Evolutionary conservation across 1,139 yeast species (phyloP).

Genomic region (Hemisphaericaspora subhashii): DNA sequence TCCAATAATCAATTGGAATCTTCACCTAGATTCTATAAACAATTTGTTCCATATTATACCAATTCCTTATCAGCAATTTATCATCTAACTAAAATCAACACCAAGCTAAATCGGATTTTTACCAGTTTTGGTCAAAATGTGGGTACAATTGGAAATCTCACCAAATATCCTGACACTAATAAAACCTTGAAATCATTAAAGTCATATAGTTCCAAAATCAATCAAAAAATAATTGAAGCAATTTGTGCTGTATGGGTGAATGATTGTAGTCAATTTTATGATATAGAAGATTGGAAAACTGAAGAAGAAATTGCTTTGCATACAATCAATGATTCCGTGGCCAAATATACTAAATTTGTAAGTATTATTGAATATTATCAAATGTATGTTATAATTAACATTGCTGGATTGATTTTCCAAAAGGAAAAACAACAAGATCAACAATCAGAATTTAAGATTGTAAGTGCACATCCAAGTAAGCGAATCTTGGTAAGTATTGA

Average conservation of each 20-base stretch:
- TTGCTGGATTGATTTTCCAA: conserved; percentile 28
- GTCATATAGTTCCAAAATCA: conserved; percentile 31
- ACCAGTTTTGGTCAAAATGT: conserved; percentile 35
- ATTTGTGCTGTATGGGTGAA: conserved; percentile 49
- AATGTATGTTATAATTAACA: conserved; percentile 32
- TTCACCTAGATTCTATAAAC: conserved; percentile 36
- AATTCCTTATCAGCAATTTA: conserved; percentile 44
- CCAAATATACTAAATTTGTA: conserved; percentile 36
- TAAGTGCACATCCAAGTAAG: conserved; percentile 41
- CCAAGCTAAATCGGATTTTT: conserved; percentile 30
- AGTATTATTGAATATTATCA: conserved; percentile 40
- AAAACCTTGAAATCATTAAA: conserved; percentile 37
- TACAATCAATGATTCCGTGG: conserved; percentile 10
- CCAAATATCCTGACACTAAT: conserved; percentile 37
- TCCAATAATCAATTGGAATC: conserved; percentile 35
- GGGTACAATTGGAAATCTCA: conserved; percentile 35
- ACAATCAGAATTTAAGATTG: conserved; percentile 27
- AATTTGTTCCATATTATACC: conserved; percentile 42
- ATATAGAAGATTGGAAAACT: conserved; percentile 44
- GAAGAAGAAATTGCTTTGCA: conserved; percentile 15
- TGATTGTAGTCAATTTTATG: conserved; percentile 49
- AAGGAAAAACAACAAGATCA: conserved; percentile 15
- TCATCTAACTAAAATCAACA: conserved; percentile 35
- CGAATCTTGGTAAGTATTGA: conserved; percentile 44
- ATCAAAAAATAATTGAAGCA: conserved; percentile 45